Base-by-base conservation (phyloP, 257 asterid species). In the Linderniella brevidens region DNA sequence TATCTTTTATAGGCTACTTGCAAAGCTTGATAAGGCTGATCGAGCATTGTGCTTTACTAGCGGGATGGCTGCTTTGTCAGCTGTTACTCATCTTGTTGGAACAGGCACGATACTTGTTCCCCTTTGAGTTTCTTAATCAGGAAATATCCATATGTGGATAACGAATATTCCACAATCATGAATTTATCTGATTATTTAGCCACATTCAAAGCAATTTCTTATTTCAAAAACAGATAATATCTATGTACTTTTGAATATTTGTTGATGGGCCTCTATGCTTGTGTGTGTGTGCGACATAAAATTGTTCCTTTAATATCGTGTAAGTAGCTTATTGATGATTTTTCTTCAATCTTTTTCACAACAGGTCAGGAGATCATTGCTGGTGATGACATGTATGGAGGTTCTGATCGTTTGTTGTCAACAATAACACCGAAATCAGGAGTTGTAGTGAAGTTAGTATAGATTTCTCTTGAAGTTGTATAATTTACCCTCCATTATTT, bases 51-150 rank as follows among this genome's bases (percentile, higher is more conserved):
- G 98, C 75, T 88, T 84, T 71, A 70, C 96, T 19, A 88, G 98
- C 68, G 96, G 98, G 60, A 88, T 88, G 96, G 96, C 96, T 45
- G 96, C 98, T 53, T 69, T 88, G 75, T 55, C 98, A 52, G 83
- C 96, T 12, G 96, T 76, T 25, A 55, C 96, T 61, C 94, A 69
- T 69, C 94, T 88, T 40, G 73, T 88, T 17, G 73, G 71, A 71
- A 40, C 78, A 8, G 98, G 96, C 85, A 65, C 47, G 41, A 1
- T 12, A 9, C 17, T 13, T 43, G 4, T 12, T 13, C 17, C 17
- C 48, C 14, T 15, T 3, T 18, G 17, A 3, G 9, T 43, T 13
- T 13, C 2, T 25, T 25, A 25, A 25, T 25, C n/a, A 25, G 32
- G 32, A 25, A 25, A 25, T 2, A 25, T 25, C 32, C 32, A 25